These are phyloP conservation scores for Calonectria naviculata DNA, from an alignment of 2,329 filamentous ascomycete genomes.

Conservation along the genomic window DNA sequence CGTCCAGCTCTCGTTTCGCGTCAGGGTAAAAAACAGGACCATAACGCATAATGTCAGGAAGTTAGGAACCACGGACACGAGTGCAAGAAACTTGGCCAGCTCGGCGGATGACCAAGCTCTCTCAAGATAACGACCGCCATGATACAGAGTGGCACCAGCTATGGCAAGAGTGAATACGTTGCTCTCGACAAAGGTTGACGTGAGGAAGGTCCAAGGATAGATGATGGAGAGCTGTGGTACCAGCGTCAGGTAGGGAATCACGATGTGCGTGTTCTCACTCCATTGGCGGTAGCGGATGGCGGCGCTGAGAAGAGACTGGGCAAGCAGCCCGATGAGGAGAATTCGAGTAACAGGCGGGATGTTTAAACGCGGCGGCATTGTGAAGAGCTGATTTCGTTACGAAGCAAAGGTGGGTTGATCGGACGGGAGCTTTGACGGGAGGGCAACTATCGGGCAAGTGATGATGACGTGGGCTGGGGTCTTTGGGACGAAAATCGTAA, in stretches of 20 bases:
- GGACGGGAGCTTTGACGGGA: background rate
- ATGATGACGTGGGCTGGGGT: background rate
- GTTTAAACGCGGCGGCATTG: constrained; percentile 86
- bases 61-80: constrained; percentile 85
- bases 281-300: constrained; percentile 80
- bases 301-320: constrained; percentile 86
- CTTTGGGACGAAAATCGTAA: background rate
- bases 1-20: constrained; percentile 75
- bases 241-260: constrained; percentile 88
- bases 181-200: constrained; percentile 89
- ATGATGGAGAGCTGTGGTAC: constrained; percentile 85
- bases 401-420: background rate
- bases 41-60: constrained; percentile 78
- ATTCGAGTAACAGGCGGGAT: constrained; percentile 91
- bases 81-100: constrained; percentile 88
- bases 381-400: constrained; percentile 37
- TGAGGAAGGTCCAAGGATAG: constrained; percentile 94
- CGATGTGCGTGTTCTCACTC: constrained; percentile 70
- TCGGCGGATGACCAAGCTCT: constrained; percentile 94
- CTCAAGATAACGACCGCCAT: constrained; percentile 95
- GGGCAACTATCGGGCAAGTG: background rate
- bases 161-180: constrained; percentile 89
- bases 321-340: constrained; percentile 78
- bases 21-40: constrained; percentile 78
- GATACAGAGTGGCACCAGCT: constrained; percentile 83